Base-by-base conservation (phyloP, 495 filamentous ascomycete species). In the Aspergillus asperescens region DNA sequence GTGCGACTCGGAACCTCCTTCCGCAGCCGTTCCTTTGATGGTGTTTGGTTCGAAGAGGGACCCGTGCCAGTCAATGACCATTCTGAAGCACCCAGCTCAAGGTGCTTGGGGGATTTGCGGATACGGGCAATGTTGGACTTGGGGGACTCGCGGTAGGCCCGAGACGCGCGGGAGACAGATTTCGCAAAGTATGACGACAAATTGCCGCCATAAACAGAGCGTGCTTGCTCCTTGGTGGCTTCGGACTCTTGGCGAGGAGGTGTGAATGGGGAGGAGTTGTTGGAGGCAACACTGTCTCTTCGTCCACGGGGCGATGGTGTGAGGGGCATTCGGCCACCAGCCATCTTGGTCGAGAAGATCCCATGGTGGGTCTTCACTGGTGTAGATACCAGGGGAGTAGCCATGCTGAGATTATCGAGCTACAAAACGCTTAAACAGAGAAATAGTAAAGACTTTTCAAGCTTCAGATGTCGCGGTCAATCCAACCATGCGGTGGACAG, bases 31-130 rank as follows among this genome's bases (percentile, higher is more conserved):
- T 76, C 73, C 69, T 80, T 87, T 10, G 82, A 77, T 12, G 92
- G 86, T 15, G 87, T 86, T 68, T 90, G 87, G 46, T 72, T 71
- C 28, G 77, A 73, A 0, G 77, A 71, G 1, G 84, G 82, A 37
- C 83, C 82, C 28, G 89, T 94, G 48, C 92, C 90, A 41, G 87
- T 87, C 61, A 96, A 74, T 9, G 88, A 81, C 81, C 91, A 96
- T 61, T 98, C 93, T 1, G 89, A 96, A 19, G 95, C 83, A 50
- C 90, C 91, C 23, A 95, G 77, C 65, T 96, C 92, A n/a, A 96
- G 78, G 62, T 91, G 80, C 73, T 86, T 71, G 54, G 89, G 76
- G 61, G 92, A 76, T 66, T 87, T 68, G 70, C 75, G 68, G 29
- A 72, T 71, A 27, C 84, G 81, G 48, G 89, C 91, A 66, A 96